A percentile compares a stretch with the other conserved stretches of the same genome.
These are phyloP conservation scores for Coniferiporia weirii DNA, from an alignment of 1,284 basidiomycete species.

Conservation along the genomic window DNA sequence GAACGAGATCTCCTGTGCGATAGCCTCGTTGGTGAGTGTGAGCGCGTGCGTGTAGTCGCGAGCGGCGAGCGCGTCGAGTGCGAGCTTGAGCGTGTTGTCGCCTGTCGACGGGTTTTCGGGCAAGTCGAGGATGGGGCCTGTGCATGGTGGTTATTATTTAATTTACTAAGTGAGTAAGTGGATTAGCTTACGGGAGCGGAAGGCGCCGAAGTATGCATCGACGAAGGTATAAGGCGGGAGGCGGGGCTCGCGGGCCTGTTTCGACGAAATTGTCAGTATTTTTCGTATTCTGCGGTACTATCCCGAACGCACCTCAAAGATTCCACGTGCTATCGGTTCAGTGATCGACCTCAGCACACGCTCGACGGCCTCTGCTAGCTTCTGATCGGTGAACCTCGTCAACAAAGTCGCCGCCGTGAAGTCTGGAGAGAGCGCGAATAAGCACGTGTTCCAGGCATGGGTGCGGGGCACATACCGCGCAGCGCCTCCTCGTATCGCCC, in stretches of 20 bases:
- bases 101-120: conserved; percentile 77
- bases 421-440: conserved; percentile 44
- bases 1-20: conserved; percentile 85
- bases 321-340: conserved; percentile 64
- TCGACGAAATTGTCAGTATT: not conserved
- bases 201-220: conserved; percentile 88
- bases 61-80: conserved; percentile 80
- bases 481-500: conserved; percentile 73
- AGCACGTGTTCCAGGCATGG: not conserved
- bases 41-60: conserved; percentile 86
- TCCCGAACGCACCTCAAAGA: conserved; percentile 56
- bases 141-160: not conserved
- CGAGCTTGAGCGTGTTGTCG: conserved; percentile 79
- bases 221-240: conserved; percentile 54
- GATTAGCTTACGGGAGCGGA: conserved; percentile 68
- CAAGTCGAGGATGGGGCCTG: conserved; percentile 32
- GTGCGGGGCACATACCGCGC: conserved; percentile 48
- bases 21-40: conserved; percentile 77
- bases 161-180: not conserved
- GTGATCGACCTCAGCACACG: conserved; percentile 88
- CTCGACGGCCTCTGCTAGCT: conserved; percentile 81
- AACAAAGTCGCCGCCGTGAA: conserved; percentile 95
- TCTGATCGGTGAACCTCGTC: conserved; percentile 86
- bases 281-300: not conserved
- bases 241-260: conserved; percentile 28